These are phyloP conservation scores for Corynascus novoguineensis DNA, from an alignment of 495 filamentous ascomycete genomes.

Conservation along the genomic window DNA sequence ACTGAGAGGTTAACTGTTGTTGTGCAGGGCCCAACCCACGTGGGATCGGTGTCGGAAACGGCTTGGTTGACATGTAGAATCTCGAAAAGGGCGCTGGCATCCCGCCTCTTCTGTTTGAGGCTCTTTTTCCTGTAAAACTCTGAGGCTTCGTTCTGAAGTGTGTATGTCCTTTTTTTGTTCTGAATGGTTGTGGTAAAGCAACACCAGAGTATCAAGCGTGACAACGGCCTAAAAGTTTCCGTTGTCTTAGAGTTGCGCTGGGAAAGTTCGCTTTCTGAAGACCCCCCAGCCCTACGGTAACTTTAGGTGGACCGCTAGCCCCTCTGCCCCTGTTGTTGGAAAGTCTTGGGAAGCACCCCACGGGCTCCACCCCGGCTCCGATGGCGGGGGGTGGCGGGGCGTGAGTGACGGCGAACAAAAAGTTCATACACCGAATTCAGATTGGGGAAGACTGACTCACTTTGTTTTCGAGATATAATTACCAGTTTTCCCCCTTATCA, in stretches of 20 bases:
- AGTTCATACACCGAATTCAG: slow-evolving; percentile 13
- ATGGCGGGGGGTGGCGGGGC: slow-evolving; percentile 27
- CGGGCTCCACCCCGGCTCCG: slow-evolving; percentile 16
- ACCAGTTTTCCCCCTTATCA: background rate
- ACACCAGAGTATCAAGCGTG: background rate
- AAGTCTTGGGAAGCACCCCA: slow-evolving; percentile 1
- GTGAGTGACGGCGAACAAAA: slow-evolving; percentile 13
- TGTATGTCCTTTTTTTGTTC: no score
- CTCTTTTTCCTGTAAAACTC: no score
- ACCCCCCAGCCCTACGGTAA: slow-evolving; percentile 17
- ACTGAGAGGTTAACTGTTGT: no score
- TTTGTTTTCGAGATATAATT: background rate
- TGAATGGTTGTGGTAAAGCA: background rate
- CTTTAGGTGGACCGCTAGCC: background rate
- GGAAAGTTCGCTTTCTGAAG: background rate
- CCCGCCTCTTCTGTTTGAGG: background rate
- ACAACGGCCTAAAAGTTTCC: background rate
- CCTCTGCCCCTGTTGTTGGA: slow-evolving; percentile 1
- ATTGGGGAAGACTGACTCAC: slow-evolving; percentile 18
- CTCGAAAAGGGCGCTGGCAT: background rate
- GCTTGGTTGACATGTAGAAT: background rate
- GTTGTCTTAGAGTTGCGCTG: background rate
- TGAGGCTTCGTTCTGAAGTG: no score
- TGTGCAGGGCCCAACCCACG: background rate
- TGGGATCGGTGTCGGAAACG: slow-evolving; percentile 9